Conservation (phyloP, 2,329 filamentous ascomycete genomes). For the Calonectria naviculata region DNA sequence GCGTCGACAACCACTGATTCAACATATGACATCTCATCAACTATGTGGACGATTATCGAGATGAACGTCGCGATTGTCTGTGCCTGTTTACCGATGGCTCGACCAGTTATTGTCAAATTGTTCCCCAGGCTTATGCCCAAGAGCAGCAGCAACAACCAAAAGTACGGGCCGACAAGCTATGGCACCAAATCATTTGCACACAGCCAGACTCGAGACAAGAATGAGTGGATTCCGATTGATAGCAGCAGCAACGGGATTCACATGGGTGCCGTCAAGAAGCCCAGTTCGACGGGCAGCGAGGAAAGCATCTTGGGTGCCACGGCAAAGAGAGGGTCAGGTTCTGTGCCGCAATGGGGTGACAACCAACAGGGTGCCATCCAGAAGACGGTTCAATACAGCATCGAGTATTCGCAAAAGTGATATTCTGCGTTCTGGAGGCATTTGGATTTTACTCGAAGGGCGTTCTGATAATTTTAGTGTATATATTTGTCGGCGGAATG, state of each 20-base stretch:
- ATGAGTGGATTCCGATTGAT: slow-evolving; percentile 39
- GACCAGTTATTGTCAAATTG: slow-evolving; percentile 43
- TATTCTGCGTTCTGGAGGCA: background rate
- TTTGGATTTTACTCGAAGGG: background rate
- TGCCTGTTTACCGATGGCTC: slow-evolving; percentile 51
- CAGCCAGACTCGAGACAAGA: slow-evolving; percentile 31
- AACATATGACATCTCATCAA: slow-evolving; percentile 47
- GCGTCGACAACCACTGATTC: slow-evolving; percentile 40
- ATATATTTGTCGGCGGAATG: background rate
- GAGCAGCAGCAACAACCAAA: slow-evolving; percentile 32
- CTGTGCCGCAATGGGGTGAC: slow-evolving; percentile 13
- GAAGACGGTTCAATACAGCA: slow-evolving; percentile 30
- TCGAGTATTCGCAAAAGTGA: slow-evolving; percentile 29
- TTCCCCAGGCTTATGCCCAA: slow-evolving; percentile 37
- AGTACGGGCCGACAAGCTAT: slow-evolving; percentile 27
- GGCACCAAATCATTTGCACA: slow-evolving; percentile 31
- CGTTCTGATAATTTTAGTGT: slow-evolving; percentile 20
- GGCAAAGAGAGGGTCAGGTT: slow-evolving; percentile 16
- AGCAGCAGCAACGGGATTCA: slow-evolving; percentile 31
- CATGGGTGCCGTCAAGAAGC: slow-evolving; percentile 29
- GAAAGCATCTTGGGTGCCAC: slow-evolving; percentile 34
- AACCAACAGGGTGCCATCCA: slow-evolving; percentile 26
- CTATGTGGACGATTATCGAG: slow-evolving; percentile 53
- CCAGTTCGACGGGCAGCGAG: slow-evolving; percentile 37
- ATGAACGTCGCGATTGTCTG: slow-evolving; percentile 53